Base-by-base conservation (phyloP, 2,329 filamentous ascomycete species). In the Scolecobasidium constrictum region DNA sequence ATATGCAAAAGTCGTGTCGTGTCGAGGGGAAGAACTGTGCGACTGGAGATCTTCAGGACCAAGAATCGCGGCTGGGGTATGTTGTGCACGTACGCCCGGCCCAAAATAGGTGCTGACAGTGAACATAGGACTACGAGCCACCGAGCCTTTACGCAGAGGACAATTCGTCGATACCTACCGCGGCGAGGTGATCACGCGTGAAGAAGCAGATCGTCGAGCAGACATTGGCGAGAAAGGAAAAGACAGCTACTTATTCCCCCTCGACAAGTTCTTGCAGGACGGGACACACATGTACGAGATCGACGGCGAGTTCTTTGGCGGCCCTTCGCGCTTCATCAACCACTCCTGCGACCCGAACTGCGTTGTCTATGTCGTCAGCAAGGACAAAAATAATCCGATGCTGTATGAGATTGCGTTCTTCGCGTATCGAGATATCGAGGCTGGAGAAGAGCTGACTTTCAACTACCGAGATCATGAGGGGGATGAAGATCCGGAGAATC, bases 161-260 rank as follows among this genome's bases (percentile, higher is more conserved):
- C 82, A 88, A 50, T 92, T 87, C 52, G 76, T 93, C 33, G 86
- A 90, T 55, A 75, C 73, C 5, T 93, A 92, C 53, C 69, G 87
- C 5, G 85, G 86, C 11, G 68, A 72, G 46, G 58, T 71, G 16
- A 67, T 71, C 38, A 71, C 66, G 1, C 60, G 65, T 33, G 56
- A 53, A 1, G 68, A 88, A 60, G 83, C 85, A 0, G 71, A 78
- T 13, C 64, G 67, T 2, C 77, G 86, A 3, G 79, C 84, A 5
- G 63, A 66, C 1, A 61, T 66, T 1, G 72, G 77, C 3, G 71
- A 72, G 0, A 68, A 75, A 46, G 69, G 70, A n/a, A 88, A 88
- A 52, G 78, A 83, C 17, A 77, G 83, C 0, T 92, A 92, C 51
- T 71, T 92, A 1, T 92, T 90, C 58, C 77, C 73, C 1, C 74